A percentile compares a stretch with the other conserved stretches of the same genome.
These are phyloP conservation scores for Beta vulgaris DNA, from an alignment of 148 eudicot genomes.

Conservation along the genomic window DNA sequence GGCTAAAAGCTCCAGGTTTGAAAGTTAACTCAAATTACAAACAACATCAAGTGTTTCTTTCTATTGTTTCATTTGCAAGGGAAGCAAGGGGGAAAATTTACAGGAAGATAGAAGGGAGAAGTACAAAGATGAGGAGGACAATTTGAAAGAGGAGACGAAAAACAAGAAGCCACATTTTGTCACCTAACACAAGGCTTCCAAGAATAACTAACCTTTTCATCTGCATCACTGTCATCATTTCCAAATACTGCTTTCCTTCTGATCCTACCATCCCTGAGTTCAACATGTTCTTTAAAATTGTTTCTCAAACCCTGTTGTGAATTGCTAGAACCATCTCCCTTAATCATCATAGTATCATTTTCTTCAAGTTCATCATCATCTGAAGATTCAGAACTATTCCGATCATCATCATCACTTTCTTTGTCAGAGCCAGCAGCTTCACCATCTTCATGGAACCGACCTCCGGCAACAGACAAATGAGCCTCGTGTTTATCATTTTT, in stretches of 20 bases:
- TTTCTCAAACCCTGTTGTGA: constrained; percentile 20
- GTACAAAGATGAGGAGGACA: neutral
- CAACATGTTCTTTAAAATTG: constrained; percentile 49
- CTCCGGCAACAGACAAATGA: constrained; percentile 19
- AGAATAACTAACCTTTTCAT: constrained; percentile 41
- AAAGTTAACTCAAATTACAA: neutral
- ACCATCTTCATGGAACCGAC: constrained; percentile 29
- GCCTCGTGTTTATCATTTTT: constrained; percentile 34
- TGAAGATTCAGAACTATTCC: constrained; percentile 36
- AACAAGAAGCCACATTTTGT: neutral
- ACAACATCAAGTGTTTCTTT: no score
- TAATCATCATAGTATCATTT: constrained; percentile 11
- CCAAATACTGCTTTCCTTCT: constrained; percentile 74
- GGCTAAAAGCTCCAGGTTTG: neutral
- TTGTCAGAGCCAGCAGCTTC: constrained; percentile 44
- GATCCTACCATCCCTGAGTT: constrained; percentile 63
- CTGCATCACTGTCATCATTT: constrained; percentile 38
- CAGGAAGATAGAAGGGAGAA: neutral
- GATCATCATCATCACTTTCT: constrained; percentile 44
- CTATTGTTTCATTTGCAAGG: no score
- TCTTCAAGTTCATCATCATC: constrained; percentile 33
- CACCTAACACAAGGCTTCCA: neutral
- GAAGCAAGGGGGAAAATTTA: neutral
- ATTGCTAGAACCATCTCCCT: constrained; percentile 35
- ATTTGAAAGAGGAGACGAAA: neutral